Evolutionary conservation across 148 eudicot species (phyloP).

Genomic region (Rheum nobile): DNA sequence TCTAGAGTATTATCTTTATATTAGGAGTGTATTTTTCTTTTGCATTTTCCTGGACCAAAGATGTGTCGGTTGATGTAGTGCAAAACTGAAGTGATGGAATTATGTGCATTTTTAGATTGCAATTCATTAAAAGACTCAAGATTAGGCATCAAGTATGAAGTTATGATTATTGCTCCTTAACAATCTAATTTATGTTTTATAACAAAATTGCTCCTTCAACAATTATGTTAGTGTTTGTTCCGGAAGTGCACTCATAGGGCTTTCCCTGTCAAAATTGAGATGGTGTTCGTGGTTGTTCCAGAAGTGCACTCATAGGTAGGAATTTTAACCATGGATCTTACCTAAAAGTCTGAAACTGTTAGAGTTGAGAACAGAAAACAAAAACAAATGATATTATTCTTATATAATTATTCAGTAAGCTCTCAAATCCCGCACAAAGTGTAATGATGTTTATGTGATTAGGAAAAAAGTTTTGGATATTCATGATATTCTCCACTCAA

Average conservation of each 20-base stretch:
- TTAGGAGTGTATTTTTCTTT: no score
- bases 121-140: no score
- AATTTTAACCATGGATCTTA: not conserved
- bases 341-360: not conserved
- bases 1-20: not conserved
- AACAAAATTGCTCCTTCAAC: not conserved
- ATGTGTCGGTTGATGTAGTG: no score
- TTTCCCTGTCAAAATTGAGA: not conserved
- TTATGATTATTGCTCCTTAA: not conserved
- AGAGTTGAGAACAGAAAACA: not conserved
- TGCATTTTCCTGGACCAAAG: no score
- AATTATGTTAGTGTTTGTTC: not conserved
- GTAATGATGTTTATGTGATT: no score
- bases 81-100: no score
- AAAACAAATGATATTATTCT: not conserved
- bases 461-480: constrained; percentile 18
- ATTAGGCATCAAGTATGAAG: not conserved
- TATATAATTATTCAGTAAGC: not conserved
- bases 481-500: constrained; percentile 11
- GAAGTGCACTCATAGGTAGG: not conserved
- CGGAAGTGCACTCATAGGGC: not conserved
- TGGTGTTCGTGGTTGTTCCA: not conserved
- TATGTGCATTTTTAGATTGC: no score
- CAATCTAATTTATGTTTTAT: not conserved
- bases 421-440: no score